Evolutionary conservation across 129 eudicot species (phyloP), one percentile per base, ranked within the genome.

Genomic region (Sambucus nigra): DNA sequence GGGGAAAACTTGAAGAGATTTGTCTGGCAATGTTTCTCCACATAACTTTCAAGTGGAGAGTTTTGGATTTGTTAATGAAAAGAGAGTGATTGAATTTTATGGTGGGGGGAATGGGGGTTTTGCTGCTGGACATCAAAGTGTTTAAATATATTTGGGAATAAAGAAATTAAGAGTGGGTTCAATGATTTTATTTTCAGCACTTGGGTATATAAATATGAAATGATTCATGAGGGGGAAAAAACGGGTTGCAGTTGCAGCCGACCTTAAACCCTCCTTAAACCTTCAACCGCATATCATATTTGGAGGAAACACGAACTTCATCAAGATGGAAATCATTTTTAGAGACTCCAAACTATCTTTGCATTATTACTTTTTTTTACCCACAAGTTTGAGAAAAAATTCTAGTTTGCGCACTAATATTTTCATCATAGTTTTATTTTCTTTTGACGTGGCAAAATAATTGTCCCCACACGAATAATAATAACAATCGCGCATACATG

Each of bases 191-290:
- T n/a, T n/a, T n/a, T n/a, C n/a, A n/a, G 12, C 7, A 14, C 33
- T 25, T 33, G 14, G 17, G 29, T 5, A 13, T 22, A 47, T 7
- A 14, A 11, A 31, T 18, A 4, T 13, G 23, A 25, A 22, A 12
- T 44, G 0, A 17, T 24, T n/a, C n/a, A n/a, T n/a, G n/a, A n/a
- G 31, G 38, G 32, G 51, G 55, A 47, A 0, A 25, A 38, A 26
- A 8, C 26, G 33, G 55, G 44, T 22, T 19, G 22, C 2, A 26
- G 50, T 21, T 35, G 52, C 19, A 40, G 45, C 60, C 47, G 47
- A 51, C 55, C 59, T 53, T 61, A 59, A 76, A 73, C 88, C 88
- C 84, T 76, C 62, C 73, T 69, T 72, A 81, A 81, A 81, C 80
- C 88, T 61, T 69, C 56, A 25, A 26, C 31, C n/a, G n/a, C n/a